Evolutionary conservation across 805 yeast genomes (phyloP).

Genomic region (Saturnispora zaruensis): DNA sequence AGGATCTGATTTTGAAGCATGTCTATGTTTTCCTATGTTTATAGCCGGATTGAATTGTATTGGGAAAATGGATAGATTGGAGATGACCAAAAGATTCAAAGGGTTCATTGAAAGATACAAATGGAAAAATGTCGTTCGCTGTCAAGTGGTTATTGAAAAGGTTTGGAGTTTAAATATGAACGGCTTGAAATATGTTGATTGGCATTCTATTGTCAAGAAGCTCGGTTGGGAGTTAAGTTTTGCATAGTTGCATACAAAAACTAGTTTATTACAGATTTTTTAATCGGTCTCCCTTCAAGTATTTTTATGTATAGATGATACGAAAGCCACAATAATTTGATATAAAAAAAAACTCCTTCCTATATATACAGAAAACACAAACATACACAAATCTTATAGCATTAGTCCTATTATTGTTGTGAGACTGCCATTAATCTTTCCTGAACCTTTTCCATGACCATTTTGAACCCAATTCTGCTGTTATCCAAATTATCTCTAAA

Average conservation of each 20-base stretch:
- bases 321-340: not conserved
- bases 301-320: not conserved
- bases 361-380: constrained; percentile 5
- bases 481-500: constrained; percentile 60
- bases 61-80: constrained; percentile 40
- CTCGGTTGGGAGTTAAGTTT: constrained; percentile 75
- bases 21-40: constrained; percentile 68
- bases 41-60: constrained; percentile 67
- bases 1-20: constrained; percentile 61
- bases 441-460: constrained; percentile 53
- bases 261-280: not conserved
- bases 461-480: constrained; percentile 64
- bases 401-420: not conserved
- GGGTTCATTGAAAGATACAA: constrained; percentile 53
- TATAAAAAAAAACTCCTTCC: not conserved
- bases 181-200: constrained; percentile 60
- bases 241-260: constrained; percentile 33
- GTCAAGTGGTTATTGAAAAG: constrained; percentile 35
- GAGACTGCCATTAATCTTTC: constrained; percentile 12
- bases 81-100: constrained; percentile 44
- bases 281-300: not conserved
- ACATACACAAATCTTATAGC: not conserved
- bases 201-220: constrained; percentile 58
- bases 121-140: constrained; percentile 51
- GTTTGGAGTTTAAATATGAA: constrained; percentile 40